Conservation (phyloP, 805 yeast genomes). For the Ogataea parapolymorpha region DNA sequence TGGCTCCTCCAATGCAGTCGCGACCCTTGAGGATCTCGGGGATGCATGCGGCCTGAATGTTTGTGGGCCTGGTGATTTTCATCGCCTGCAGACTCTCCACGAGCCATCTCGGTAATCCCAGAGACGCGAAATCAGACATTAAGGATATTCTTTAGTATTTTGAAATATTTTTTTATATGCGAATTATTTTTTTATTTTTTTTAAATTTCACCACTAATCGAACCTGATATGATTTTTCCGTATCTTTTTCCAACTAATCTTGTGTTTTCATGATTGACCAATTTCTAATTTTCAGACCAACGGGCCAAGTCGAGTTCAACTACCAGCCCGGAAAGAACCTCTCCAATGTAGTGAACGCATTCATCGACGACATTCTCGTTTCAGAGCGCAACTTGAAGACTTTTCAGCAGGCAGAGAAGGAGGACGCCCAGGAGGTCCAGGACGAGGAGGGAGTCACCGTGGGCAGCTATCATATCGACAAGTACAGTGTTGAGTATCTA, state of each 20-base stretch:
- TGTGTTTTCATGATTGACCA: constrained; percentile 41
- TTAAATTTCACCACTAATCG: not conserved
- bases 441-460: constrained; percentile 19
- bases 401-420: constrained; percentile 17
- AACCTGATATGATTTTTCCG: not conserved
- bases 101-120: constrained; percentile 88
- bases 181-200: not conserved
- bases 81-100: constrained; percentile 74
- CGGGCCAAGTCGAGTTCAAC: constrained; percentile 53
- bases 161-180: not conserved
- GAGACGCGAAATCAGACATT: constrained; percentile 26
- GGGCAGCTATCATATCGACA: constrained; percentile 34
- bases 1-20: constrained; percentile 97
- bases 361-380: constrained; percentile 49
- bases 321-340: constrained; percentile 38
- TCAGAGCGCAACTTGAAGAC: constrained; percentile 33
- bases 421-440: constrained; percentile 22
- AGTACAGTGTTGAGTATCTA: constrained; percentile 44
- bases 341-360: constrained; percentile 42
- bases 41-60: constrained; percentile 83
- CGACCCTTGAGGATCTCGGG: constrained; percentile 80
- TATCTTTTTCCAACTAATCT: no score
- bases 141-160: not conserved
- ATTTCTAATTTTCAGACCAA: constrained; percentile 45
- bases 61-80: constrained; percentile 81